Evolutionary conservation across 2,329 filamentous ascomycete species (phyloP).

Genomic region (Fusarium ambrosium): DNA sequence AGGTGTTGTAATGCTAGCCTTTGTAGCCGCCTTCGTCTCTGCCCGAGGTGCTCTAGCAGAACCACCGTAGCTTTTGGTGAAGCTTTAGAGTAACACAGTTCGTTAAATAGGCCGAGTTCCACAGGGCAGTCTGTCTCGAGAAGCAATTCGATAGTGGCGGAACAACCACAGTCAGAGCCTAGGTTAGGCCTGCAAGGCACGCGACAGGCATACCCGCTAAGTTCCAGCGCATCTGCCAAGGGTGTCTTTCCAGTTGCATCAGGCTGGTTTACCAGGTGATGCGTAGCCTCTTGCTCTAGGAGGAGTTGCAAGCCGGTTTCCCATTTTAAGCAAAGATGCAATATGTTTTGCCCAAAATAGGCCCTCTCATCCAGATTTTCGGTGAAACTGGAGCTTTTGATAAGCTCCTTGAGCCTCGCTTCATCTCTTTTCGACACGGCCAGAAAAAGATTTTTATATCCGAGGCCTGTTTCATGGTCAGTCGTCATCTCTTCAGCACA

Average conservation of each 20-base stretch:
- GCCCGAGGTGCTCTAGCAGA: neutral
- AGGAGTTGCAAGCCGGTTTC: neutral
- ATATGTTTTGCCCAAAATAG: neutral
- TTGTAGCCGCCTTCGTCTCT: neutral
- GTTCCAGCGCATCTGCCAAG: accelerated
- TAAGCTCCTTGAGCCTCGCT: neutral
- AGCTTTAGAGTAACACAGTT: too few relatives aligned
- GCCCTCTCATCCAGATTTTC: neutral
- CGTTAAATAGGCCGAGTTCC: too few relatives aligned
- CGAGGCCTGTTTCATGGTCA: neutral
- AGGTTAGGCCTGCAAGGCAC: neutral
- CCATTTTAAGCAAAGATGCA: neutral
- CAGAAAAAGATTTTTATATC: neutral
- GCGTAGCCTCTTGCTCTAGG: neutral
- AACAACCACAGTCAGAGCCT: neutral
- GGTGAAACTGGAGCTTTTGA: neutral
- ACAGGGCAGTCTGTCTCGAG: neutral
- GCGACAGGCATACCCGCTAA: accelerated
- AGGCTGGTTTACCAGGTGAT: neutral
- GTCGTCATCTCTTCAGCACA: neutral
- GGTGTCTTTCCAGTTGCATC: neutral
- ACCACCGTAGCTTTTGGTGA: neutral
- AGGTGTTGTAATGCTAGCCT: neutral
- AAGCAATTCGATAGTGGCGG: neutral
- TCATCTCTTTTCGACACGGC: neutral